phyloP scores from a whole-genome alignment of 2,329 filamentous ascomycete species.

The Fusarium coffeatum region DNA sequence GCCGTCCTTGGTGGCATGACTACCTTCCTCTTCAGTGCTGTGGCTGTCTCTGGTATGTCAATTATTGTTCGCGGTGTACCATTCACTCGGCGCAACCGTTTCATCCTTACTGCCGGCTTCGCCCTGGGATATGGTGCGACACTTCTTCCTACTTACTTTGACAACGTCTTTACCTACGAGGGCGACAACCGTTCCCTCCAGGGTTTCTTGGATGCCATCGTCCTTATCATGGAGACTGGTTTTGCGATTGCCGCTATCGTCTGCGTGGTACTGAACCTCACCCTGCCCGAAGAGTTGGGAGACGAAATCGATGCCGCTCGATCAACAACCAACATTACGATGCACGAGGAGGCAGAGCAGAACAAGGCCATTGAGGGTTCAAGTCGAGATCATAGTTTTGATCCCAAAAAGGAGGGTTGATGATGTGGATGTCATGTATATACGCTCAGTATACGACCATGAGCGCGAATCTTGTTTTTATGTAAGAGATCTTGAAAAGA shows the following conservation, averaged over 20 bases:
- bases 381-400: slow-evolving; percentile 43
- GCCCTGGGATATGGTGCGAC: slow-evolving; percentile 79
- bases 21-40: slow-evolving; percentile 82
- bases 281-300: slow-evolving; percentile 80
- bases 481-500: background rate
- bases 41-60: slow-evolving; percentile 80
- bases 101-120: slow-evolving; percentile 81
- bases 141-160: slow-evolving; percentile 74
- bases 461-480: background rate
- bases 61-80: slow-evolving; percentile 76
- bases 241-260: slow-evolving; percentile 80
- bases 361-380: slow-evolving; percentile 20
- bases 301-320: slow-evolving; percentile 56
- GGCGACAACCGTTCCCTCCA: slow-evolving; percentile 74
- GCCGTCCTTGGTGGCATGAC: slow-evolving; percentile 78
- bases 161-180: slow-evolving; percentile 76
- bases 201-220: slow-evolving; percentile 81
- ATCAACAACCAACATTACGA: slow-evolving; percentile 33
- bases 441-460: background rate
- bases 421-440: background rate
- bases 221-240: slow-evolving; percentile 78
- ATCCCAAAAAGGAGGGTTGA: slow-evolving; percentile 35
- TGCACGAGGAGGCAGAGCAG: slow-evolving; percentile 24
- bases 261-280: slow-evolving; percentile 77
- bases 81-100: slow-evolving; percentile 83